Evolutionary conservation across 2,329 filamentous ascomycete genomes (phyloP), one percentile per base, ranked within the genome.

Genomic region (Achaetomium macrosporum): DNA sequence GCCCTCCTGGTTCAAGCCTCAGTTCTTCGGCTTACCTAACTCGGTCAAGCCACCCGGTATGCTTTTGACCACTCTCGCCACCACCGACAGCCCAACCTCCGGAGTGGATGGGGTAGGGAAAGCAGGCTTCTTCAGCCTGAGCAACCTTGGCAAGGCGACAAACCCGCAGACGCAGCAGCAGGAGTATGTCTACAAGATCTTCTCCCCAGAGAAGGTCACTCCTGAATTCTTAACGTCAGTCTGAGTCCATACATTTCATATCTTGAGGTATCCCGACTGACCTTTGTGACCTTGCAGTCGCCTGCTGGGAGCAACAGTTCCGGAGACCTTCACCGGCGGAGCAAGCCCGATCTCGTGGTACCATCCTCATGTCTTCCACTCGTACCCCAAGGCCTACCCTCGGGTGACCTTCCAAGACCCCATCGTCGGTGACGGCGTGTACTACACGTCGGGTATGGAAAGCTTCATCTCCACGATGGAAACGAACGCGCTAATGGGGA

Each of bases 381-480:
- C 87, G 0, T 99, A 97, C 67, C 93, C 93, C 0, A 84, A 89
- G 57, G 82, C 90, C 61, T 81, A 84, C n/a, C 92, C 92, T 0
- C 80, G 90, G 0, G 83, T 90, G 0, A 91, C 87, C 0, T 99
- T 97, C 67, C 90, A 96, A 61, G 86, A 93, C 56, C 81, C 85
- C 3, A 73, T 84, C 57, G 66, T 96, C 3, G 83, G 81, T 5
- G 69, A 78, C 7, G 81, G 82, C 0, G 63, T 92, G 13, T 93
- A 83, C 69, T 87, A 87, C 65, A 86, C 83, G 0, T 83, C 81
- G 11, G 83, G 82, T 2, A 95, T 97, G 41, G 92, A 97, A 71
- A 86, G 86, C 61, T 96, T 99, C 67, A 95, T 97, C 61, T 93
- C 87, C 10, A 96, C 90, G 0, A 97, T 99, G 93, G 93, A 99